Base-by-base conservation (phyloP, 2,329 filamentous ascomycete genomes). In the Nigrospora sphaerica region DNA sequence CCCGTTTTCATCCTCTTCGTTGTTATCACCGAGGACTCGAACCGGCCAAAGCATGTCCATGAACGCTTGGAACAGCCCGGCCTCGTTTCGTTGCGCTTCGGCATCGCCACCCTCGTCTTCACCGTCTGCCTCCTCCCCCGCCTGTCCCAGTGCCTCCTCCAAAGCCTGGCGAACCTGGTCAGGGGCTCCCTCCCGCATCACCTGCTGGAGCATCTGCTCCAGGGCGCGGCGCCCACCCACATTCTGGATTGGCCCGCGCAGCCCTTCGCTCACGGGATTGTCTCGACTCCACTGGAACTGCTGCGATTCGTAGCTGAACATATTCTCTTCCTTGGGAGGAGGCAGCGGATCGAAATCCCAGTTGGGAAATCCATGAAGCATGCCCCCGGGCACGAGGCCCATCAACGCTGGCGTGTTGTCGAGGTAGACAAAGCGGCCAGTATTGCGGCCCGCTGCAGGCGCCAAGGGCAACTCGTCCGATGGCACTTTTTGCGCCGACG, bases 311-410 rank as follows among this genome's bases (percentile, higher is more conserved):
- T 67, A 61, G 0, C 70, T 72, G 51, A 80, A 78, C 11, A 75
- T 61, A 51, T 81, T 81, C 10, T 74, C 66, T 14, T 68, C 65
- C 34, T 78, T 67, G 0, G 75, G 64, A 2, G 90, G 91, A 17
- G 90, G 88, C 13, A 95, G 69, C 2, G 89, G 89, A 59, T 95
- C 91, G 18, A 88, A 93, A 16, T 88, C 80, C 51, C 86, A 81
- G 55, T 81, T 90, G 3, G 83, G 82, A 40, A 81, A 72, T 32
- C 74, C 70, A 16, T 77, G 72, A 12, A 89, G 81, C 55, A 88
- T 76, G 10, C 70, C 66, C 1, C 74, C 72, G 1, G 90, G 88
- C 7, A 93, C 74, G 35, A 86, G 70, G 0, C 79, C 75, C 55
- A 92, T 85, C 18, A 95, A 74, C 1, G 74, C 69, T 1, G 84